Evolutionary conservation across 2,329 filamentous ascomycete species (phyloP), one percentile per base, ranked within the genome.

Genomic region (Akanthomyces lecanii): DNA sequence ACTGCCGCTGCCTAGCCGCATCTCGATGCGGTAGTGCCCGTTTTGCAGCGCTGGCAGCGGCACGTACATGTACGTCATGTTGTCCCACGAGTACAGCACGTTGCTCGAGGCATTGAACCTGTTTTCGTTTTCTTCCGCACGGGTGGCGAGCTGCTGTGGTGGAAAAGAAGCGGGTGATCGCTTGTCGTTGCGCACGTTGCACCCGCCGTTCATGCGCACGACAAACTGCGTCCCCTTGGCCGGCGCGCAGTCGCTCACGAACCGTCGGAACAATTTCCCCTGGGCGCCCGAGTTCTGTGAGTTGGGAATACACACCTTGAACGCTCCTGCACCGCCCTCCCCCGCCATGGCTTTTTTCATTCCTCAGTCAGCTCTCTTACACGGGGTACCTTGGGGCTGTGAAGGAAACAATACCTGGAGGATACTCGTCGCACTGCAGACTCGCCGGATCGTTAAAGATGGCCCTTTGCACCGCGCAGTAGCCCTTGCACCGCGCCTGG

Each of bases 11-110:
- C 21, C 21, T 1, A 57, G 18, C 11, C 8, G 38, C 38, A 57
- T 11, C 14, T 45, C 42, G 16, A 57, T 45, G 40, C 40, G 23
- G 54, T 57, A 57, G 40, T 47, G 54, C 25, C 54, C 54, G 40
- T 45, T 33, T 4, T 33, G 54, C 40, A 57, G 54, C 14, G 21
- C 40, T 40, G 42, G 54, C 42, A 57, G 40, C 54, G 54, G 54
- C 40, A 57, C 28, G 28, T 57, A 57, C 54, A 57, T 57, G 54
- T 57, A 57, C 40, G 23, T 57, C 40, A 45, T 47, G 54, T 45
- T 47, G 28, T 57, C 54, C 54, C 54, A 57, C 25, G 40, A 30
- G 42, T 57, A 57, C 7, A 57, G 40, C 40, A 47, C 42, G 40
- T 33, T 47, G 25, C 54, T 57, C 25, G 54, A 57, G 8, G 54